Base-by-base conservation (phyloP, 148 eudicot genomes). In the Tetragonia tetragonoides region DNA sequence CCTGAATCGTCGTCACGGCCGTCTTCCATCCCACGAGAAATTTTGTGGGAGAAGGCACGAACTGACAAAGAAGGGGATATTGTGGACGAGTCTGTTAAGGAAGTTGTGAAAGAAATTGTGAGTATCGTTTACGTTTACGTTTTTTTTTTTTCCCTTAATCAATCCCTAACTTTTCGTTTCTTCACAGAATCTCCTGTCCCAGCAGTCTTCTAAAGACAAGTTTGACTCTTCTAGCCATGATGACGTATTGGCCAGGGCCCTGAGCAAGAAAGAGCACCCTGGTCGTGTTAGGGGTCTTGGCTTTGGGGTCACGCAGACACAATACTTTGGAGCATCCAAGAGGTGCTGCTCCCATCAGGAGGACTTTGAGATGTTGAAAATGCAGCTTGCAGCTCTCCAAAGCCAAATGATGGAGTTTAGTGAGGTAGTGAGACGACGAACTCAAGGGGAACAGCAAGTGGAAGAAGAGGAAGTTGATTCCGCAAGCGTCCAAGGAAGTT, bases 201-300 rank as follows among this genome's bases (percentile, higher is more conserved):
- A 54, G 8, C 76, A 73, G 57, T 66, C 34, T 34, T 38, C 64
- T 40, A 54, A 57, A 16, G 76, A 59, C 9, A 59, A 73, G 15
- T 46, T 56, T 37, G 61, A 61, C 5, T 44, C n/a, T 39, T 38
- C 24, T 56, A 59, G 61, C 23, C 76, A 66, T 24, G 65, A 39
- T 46, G 76, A 73, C 66, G 42, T 73, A 18, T 57, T 73, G 64
- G 44, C 66, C 34, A 53, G 28, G n/a, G 76, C 61, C 28, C 62
- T 73, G 66, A 65, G 46, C 28, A 73, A 42, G 62, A 40, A 73
- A 63, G 76, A 73, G 16, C 76, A 57, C n/a, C 47, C 76, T 54
- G 76, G 76, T 59, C 64, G 76, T 73, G 76, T 73, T 73, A 37
- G 76, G 65, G 76, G 66, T 73, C 40, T 44, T 54, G 76, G 66